These are phyloP conservation scores for Carex arenaria DNA, from an alignment of 202 grass and related monocot species.

Conservation along the genomic window DNA sequence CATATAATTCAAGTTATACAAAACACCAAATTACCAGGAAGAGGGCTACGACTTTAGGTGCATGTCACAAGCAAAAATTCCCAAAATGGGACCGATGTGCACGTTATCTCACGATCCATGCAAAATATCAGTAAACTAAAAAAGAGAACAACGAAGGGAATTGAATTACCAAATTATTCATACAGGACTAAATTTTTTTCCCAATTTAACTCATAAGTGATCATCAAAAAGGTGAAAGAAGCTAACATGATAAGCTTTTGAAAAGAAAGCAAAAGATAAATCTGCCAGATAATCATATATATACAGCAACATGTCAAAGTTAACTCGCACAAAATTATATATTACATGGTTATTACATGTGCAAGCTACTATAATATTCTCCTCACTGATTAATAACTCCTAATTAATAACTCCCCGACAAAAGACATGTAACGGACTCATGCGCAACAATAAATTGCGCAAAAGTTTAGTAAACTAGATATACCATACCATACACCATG, in stretches of 20 bases:
- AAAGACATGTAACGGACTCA: neutral
- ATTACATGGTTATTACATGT: slow-evolving; percentile 14
- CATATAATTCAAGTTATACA: neutral
- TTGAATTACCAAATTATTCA: neutral
- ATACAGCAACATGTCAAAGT: neutral
- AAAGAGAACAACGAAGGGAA: neutral
- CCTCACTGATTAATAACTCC: neutral
- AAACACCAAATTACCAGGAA: neutral
- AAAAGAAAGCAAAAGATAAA: neutral
- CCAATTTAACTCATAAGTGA: neutral
- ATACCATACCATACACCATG: neutral
- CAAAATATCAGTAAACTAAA: neutral
- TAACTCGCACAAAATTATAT: slow-evolving; percentile 4
- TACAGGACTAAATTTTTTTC: neutral
- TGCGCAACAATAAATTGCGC: neutral
- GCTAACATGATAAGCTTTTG: neutral
- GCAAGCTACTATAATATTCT: slow-evolving; percentile 19
- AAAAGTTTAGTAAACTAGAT: neutral
- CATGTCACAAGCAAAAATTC: neutral
- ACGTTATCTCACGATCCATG: neutral
- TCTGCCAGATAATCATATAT: neutral
- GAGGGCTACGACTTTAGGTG: no score
- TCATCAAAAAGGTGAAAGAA: neutral
- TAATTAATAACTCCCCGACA: neutral
- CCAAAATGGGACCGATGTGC: neutral